Evolutionary conservation across 768 basidiomycete genomes (phyloP).

Genomic region (Sarcomyxa edulis): DNA sequence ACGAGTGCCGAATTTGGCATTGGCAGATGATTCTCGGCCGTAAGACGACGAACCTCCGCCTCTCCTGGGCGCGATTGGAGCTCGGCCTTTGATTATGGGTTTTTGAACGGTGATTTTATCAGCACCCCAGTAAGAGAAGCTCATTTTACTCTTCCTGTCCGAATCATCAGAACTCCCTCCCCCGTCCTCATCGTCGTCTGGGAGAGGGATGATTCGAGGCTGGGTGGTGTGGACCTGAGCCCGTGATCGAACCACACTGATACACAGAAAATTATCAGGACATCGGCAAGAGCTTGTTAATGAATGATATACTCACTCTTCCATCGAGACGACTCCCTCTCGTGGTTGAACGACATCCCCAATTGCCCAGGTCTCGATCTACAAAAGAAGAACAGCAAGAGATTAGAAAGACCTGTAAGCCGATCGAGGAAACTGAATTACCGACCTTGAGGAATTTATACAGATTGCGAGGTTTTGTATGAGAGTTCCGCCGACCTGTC

Average conservation of each 20-base stretch:
- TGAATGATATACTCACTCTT: constrained; percentile 60
- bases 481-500: constrained; percentile 67
- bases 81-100: constrained; percentile 50
- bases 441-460: constrained; percentile 89
- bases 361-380: constrained; percentile 89
- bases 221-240: constrained; percentile 51
- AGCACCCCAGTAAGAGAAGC: constrained; percentile 91
- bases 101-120: constrained; percentile 88
- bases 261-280: constrained; percentile 8
- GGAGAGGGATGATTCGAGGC: constrained; percentile 64
- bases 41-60: constrained; percentile 48
- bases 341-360: constrained; percentile 69
- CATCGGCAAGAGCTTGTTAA: no score
- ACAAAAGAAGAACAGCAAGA: constrained; percentile 5
- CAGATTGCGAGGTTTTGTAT: constrained; percentile 83
- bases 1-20: constrained; percentile 89
- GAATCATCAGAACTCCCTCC: constrained; percentile 74
- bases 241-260: constrained; percentile 68
- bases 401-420: not conserved
- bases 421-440: constrained; percentile 6
- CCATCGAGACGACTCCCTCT: constrained; percentile 84
- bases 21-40: constrained; percentile 77
- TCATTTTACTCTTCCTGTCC: constrained; percentile 89
- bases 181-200: constrained; percentile 58
- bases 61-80: constrained; percentile 10